Conservation (phyloP, 2,329 filamentous ascomycete species). For the Domatiomyces catenatus region DNA sequence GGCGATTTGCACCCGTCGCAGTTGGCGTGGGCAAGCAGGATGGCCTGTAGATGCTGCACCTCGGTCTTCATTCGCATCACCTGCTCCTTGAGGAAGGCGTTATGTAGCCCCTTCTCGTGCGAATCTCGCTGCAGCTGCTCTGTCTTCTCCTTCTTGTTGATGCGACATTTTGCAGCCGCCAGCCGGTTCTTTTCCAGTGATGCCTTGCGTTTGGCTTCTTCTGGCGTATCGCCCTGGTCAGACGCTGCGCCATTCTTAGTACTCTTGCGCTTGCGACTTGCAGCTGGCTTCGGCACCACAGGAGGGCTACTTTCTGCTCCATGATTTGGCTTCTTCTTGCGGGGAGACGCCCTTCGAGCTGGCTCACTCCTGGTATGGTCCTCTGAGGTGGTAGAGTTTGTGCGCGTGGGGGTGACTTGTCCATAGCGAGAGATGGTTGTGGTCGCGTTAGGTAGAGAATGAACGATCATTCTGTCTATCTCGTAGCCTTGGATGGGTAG, state of each 20-base stretch:
- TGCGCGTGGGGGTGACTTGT: slow-evolving; percentile 16
- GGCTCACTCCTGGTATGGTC: slow-evolving; percentile 8
- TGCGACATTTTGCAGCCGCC: slow-evolving; percentile 17
- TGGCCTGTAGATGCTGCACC: slow-evolving; percentile 16
- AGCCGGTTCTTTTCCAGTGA: slow-evolving; percentile 17
- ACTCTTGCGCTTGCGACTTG: slow-evolving; percentile 14
- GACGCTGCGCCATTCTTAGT: slow-evolving; percentile 1
- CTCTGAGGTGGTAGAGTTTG: slow-evolving; percentile 11
- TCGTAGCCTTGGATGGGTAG: slow-evolving; percentile 6
- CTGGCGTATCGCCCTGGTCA: slow-evolving; percentile 4
- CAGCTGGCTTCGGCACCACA: slow-evolving; percentile 3
- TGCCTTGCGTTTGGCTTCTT: slow-evolving; percentile 16
- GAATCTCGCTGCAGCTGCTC: slow-evolving; percentile 16
- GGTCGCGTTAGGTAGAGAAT: slow-evolving; percentile 8
- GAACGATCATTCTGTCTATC: slow-evolving; percentile 11
- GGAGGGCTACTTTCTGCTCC: background rate
- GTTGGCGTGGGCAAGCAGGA: slow-evolving; percentile 15
- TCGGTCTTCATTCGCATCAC: slow-evolving; percentile 18
- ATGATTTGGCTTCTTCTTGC: slow-evolving; percentile 4
- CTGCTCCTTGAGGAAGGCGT: slow-evolving; percentile 17
- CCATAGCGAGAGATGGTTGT: slow-evolving; percentile 14
- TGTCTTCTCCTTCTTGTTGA: slow-evolving; percentile 19
- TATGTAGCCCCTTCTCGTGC: slow-evolving; percentile 17
- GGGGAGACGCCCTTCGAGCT: slow-evolving; percentile 1
- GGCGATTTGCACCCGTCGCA: slow-evolving; percentile 17